These are phyloP conservation scores for Graphiopsis chlorocephala DNA, from an alignment of 2,329 filamentous ascomycete genomes.

Conservation along the genomic window DNA sequence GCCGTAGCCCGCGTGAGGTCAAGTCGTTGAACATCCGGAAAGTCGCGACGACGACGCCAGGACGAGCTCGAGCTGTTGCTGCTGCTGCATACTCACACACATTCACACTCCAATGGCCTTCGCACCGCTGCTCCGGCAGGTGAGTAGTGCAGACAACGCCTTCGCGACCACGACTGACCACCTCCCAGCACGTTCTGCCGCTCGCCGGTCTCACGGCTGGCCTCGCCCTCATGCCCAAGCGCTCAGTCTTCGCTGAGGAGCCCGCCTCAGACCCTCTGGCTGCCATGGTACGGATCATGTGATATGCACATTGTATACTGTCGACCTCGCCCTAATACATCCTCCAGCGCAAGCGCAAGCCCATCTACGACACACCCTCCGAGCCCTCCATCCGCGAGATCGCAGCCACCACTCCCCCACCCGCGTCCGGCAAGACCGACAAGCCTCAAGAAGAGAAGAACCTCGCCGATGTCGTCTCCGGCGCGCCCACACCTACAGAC, in stretches of 20 bases:
- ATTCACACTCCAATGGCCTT: conserved; percentile 48
- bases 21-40: not conserved
- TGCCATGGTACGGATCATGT: conserved; percentile 25
- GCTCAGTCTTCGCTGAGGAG: conserved; percentile 49
- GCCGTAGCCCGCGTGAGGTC: not conserved
- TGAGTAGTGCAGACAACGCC: conserved; percentile 30
- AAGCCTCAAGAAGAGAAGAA: conserved; percentile 29
- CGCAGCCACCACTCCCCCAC: conserved; percentile 39
- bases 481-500: conserved; percentile 75
- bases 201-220: conserved; percentile 47
- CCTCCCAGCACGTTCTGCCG: conserved; percentile 48
- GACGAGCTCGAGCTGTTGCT: not conserved
- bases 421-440: conserved; percentile 34
- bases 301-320: not conserved
- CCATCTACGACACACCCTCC: conserved; percentile 73
- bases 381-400: conserved; percentile 34
- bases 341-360: conserved; percentile 45
- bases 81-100: conserved; percentile 20
- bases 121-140: conserved; percentile 52
- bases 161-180: conserved; percentile 19
- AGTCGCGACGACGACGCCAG: conserved; percentile 10
- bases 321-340: not conserved
- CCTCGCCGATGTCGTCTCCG: conserved; percentile 31
- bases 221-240: conserved; percentile 47
- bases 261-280: conserved; percentile 31